Base-by-base conservation (phyloP, 768 basidiomycete species). In the Phylloporus arenicola region DNA sequence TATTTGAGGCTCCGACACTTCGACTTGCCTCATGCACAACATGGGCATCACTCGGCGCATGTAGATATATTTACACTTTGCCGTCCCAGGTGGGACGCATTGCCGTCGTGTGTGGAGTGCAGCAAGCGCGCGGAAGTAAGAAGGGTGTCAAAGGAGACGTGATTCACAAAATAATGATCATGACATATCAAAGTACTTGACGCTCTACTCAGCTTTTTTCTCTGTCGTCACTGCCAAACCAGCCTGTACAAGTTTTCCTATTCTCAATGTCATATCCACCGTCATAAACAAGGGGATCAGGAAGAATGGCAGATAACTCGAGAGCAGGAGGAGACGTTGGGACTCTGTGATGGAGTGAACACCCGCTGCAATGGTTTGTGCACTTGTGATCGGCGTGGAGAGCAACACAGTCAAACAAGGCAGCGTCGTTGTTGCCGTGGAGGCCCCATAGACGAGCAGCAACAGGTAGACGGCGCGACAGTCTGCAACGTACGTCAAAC, bases 301-400 rank as follows among this genome's bases (percentile, higher is more conserved):
- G 51, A 86, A 79, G 73, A 88, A 92, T 2, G 89, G 86, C 3
- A 89, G 62, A 60, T 92, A 92, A 57, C 80, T 82, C 6, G 75
- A 74, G 14, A 92, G 70, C 19, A 92, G 70, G 42, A 84, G 58
- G 19, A 72, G 47, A 6, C 76, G 73, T 54, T 92, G 84, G n/a
- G 63, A 64, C 1, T 60, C 41, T 0, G 81, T 76, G 42, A 87
- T 52, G 17, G 77, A 72, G 22, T 67, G 58, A 3, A 72, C 51
- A 1, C 63, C 60, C 4, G 63, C 48, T 29, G 64, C 63, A 14
- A 64, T 51, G 1, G 72, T 68, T 22, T 64, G 58, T 2, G 54
- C 45, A n/a, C 67, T 68, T 30, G 75, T 68, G 22, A 70, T 58
- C 0, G 81, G 81, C 3, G 77, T 76, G 17, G 74, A 67, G n/a